These are phyloP conservation scores for Coemansia sp. DNA, from an alignment of 192 early-diverging fungal species.

Conservation along the genomic window DNA sequence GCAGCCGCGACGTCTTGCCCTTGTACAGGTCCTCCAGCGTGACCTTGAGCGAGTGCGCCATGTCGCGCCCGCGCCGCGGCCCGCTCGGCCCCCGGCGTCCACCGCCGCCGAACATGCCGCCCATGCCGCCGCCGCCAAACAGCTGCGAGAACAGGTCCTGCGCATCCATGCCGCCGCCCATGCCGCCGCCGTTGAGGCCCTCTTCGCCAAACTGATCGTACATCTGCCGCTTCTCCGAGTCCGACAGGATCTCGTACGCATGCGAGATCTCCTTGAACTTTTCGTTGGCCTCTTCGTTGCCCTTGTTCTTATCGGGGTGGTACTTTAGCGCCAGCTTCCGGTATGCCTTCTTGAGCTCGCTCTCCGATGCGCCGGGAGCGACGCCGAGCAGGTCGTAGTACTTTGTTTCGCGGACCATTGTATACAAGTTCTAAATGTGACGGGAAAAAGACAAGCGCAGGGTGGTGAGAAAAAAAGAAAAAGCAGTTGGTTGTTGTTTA, in stretches of 20 bases:
- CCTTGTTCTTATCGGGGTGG: constrained; percentile 63
- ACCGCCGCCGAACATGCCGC: constrained; percentile 71
- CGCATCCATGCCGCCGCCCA: constrained; percentile 73
- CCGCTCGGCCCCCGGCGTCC: constrained; percentile 62
- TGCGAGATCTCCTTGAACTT: constrained; percentile 98
- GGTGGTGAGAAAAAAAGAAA: neutral
- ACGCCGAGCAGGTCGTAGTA: constrained; percentile 90
- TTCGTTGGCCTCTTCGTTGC: constrained; percentile 71
- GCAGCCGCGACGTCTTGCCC: constrained; percentile 92
- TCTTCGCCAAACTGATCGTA: constrained; percentile 94
- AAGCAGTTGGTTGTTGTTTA: neutral
- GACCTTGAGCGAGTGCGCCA: constrained; percentile 73
- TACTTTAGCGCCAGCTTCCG: constrained; percentile 90
- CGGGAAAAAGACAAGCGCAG: too few relatives aligned
- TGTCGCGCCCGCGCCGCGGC: constrained; percentile 95
- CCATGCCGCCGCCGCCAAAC: constrained; percentile 85
- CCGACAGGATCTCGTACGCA: constrained; percentile 95
- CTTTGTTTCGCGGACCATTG: constrained; percentile 74
- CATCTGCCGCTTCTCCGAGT: constrained; percentile 78
- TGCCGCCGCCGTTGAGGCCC: constrained; percentile 74
- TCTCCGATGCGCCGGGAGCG: constrained; percentile 63
- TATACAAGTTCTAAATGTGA: neutral
- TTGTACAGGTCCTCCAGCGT: constrained; percentile 92
- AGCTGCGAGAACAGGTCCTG: constrained; percentile 96
- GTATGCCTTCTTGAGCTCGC: constrained; percentile 97